Percentiles rank a stretch among this genome's conserved stretches.
phyloP scores from a whole-genome alignment of 1,284 basidiomycete genomes.

The Takashimella koratensis region DNA sequence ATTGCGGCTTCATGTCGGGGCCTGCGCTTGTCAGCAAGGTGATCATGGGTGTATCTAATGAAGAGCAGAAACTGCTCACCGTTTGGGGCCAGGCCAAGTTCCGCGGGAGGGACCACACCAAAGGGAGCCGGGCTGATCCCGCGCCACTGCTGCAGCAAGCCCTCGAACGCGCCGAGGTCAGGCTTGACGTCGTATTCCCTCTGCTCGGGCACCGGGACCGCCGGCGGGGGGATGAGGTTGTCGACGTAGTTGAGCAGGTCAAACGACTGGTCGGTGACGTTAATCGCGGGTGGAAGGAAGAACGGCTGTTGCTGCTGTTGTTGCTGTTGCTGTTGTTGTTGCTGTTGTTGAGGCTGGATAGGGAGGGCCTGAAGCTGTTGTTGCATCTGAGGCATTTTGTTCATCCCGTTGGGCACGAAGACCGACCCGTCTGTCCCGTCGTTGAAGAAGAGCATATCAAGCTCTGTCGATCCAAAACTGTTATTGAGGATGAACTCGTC shows the following conservation, averaged over 20 bases:
- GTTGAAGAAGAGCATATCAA: conserved; percentile 38
- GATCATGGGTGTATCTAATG: too few relatives aligned
- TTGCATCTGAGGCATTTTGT: background rate
- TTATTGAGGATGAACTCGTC: conserved; percentile 37
- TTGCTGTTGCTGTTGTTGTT: background rate
- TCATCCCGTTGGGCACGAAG: background rate
- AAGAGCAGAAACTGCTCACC: background rate
- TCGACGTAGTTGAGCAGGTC: conserved; percentile 21
- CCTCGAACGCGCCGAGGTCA: conserved; percentile 13
- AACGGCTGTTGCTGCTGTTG: background rate
- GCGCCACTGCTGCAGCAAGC: conserved; percentile 20
- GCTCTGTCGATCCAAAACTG: conserved; percentile 27
- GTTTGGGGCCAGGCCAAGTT: background rate
- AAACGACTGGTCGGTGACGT: conserved; percentile 13
- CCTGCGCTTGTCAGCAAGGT: background rate
- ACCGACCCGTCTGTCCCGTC: background rate
- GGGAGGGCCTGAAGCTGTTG: background rate
- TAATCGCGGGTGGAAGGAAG: background rate
- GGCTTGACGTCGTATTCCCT: conserved; percentile 12
- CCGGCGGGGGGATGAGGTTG: background rate
- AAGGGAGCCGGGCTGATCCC: background rate
- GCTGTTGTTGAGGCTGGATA: background rate
- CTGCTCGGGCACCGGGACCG: background rate
- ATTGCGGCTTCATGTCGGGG: background rate
- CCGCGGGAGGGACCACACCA: background rate